phyloP scores from a whole-genome alignment of 495 filamentous ascomycete species.

The Lentithecium fluviatile region DNA sequence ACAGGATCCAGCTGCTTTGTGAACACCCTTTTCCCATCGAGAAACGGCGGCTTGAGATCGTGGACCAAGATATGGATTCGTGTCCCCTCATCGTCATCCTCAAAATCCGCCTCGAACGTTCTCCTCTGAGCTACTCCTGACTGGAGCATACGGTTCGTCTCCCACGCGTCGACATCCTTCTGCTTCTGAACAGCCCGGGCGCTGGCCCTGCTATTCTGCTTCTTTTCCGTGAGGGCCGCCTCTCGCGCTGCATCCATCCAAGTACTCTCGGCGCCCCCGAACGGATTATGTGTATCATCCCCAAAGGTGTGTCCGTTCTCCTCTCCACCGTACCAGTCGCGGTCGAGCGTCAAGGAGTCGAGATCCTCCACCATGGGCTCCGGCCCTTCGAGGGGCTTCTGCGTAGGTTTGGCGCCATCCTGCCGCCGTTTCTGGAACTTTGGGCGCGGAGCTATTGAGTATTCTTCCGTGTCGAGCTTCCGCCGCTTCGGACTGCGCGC shows the following conservation, averaged over 20 bases:
- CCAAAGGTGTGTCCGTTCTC: constrained; percentile 75
- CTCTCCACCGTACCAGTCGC: constrained; percentile 83
- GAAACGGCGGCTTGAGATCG: constrained; percentile 90
- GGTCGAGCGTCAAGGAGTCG: constrained; percentile 70
- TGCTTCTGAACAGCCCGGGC: constrained; percentile 77
- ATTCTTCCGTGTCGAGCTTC: constrained; percentile 60
- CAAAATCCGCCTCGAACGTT: constrained; percentile 75
- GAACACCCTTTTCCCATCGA: constrained; percentile 93
- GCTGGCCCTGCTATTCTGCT: constrained; percentile 65
- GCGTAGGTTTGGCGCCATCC: constrained; percentile 29
- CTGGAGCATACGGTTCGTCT: constrained; percentile 97
- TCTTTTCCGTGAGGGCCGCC: constrained; percentile 69
- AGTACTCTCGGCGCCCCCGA: constrained; percentile 62
- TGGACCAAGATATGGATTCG: constrained; percentile 90
- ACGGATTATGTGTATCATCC: constrained; percentile 70
- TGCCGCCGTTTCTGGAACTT: constrained; percentile 29
- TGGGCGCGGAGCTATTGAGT: constrained; percentile 54
- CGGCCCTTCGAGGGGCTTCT: constrained; percentile 38
- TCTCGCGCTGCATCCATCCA: constrained; percentile 74
- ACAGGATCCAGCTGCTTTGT: constrained; percentile 97
- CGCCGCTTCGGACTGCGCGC: constrained; percentile 58
- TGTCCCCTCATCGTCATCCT: constrained; percentile 88
- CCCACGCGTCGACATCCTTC: constrained; percentile 95
- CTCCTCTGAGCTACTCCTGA: constrained; percentile 91
- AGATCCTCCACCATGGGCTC: constrained; percentile 49